Base-by-base conservation (phyloP, 2,329 filamentous ascomycete genomes). In the Ophiostoma ips region DNA sequence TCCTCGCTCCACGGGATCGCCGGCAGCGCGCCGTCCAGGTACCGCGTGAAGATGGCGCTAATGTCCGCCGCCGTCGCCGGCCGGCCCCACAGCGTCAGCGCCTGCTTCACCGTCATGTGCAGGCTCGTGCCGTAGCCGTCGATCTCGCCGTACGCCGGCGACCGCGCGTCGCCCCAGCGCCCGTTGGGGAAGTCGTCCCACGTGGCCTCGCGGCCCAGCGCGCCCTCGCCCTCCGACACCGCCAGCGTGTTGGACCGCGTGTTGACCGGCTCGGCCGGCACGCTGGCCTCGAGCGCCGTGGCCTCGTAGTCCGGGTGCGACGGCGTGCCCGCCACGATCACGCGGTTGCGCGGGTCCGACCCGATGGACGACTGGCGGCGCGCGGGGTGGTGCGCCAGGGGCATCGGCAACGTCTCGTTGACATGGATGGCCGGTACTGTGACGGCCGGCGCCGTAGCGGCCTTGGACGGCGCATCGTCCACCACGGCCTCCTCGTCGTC, bases 121-220 rank as follows among this genome's bases (percentile, higher is more conserved):
- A 98, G 72, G 51, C 84, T 92, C n/a, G 94, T 88, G 11, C 92
- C 92, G 62, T 96, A 96, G 9, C 87, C 83, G 66, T 98, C 92
- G 50, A 98, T 72, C 67, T 95, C 88, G 60, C 92, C 92, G 61
- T 95, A 98, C 46, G 92, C 92, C 53, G 92, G 92, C 52, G 90
- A 96, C 55, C 92, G 79, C 45, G 89, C 92, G 65, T 98, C 92
- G 67, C 92, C 94, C 92, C 92, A 98, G 64, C 92, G 85, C 41
- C 92, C 92, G 71, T 98, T 98, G 50, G 92, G 92, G 60, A 88
- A 98, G 62, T 98, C 92, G 60, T 98, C 92, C 92, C 92, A 98
- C 1, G 92, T 98, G 33, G 92, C 92, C 71, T 96, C 90, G 46
- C 92, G 77, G 11, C 90, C 92, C 7, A 95, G 72, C 3, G 84